Evolutionary conservation across 352 stramenopile species (phyloP).

Genomic region (Phytopythium chamaehyphon): DNA sequence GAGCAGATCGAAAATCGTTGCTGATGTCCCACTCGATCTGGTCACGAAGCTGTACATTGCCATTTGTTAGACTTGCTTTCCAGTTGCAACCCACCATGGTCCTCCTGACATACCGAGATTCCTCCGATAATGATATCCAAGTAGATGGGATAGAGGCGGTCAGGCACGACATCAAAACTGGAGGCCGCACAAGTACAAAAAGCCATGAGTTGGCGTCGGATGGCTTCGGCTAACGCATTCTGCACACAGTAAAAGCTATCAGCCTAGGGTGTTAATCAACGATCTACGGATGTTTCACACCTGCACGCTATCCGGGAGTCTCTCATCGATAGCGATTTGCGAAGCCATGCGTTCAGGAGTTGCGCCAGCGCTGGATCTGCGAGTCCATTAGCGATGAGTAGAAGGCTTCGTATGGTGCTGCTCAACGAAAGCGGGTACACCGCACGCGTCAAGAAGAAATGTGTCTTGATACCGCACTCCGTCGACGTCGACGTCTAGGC

Average conservation of each 20-base stretch:
- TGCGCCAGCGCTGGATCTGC: constrained; percentile 19
- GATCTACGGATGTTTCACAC: constrained; percentile 9
- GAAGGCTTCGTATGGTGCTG: not conserved
- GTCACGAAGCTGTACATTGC: constrained; percentile 46
- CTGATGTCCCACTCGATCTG: constrained; percentile 81
- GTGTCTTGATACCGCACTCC: constrained; percentile 76
- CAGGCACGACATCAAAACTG: constrained; percentile 7
- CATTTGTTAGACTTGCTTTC: too few relatives aligned
- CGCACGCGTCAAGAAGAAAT: constrained; percentile 61
- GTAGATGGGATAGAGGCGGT: constrained; percentile 58
- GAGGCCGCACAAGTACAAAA: constrained; percentile 43
- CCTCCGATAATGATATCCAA: constrained; percentile 69
- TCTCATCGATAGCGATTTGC: constrained; percentile 61
- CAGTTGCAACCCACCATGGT: too few relatives aligned
- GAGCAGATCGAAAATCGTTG: constrained; percentile 36
- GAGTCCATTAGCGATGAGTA: too few relatives aligned
- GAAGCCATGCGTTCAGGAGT: constrained; percentile 54
- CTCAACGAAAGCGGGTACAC: constrained; percentile 3
- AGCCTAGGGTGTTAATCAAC: not conserved
- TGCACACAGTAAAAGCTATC: constrained; percentile 8
- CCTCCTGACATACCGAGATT: constrained; percentile 36
- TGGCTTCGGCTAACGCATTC: constrained; percentile 65
- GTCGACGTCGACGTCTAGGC: constrained; percentile 73
- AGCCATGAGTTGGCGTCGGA: constrained; percentile 60
- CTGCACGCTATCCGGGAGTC: constrained; percentile 40